Percentiles rank a stretch among this genome's conserved stretches.
Conservation (phyloP, 805 yeast genomes). For the Myxozyma geophila region DNA sequence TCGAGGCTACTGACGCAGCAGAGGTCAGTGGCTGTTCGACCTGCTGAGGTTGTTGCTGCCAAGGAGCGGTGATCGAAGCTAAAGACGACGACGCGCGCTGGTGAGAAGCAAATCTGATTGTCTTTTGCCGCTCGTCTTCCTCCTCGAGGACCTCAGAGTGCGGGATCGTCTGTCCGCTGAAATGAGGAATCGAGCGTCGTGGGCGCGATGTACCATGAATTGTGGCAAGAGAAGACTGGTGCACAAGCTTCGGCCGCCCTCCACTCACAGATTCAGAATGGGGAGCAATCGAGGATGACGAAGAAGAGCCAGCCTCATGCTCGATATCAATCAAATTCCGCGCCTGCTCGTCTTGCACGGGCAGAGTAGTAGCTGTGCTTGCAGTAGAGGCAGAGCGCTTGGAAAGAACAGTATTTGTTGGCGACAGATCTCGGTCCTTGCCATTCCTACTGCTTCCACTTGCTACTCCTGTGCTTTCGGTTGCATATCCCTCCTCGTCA, state of each 20-base stretch:
- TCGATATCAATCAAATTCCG: constrained; percentile 23
- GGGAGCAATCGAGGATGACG: not conserved
- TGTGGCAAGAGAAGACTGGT: constrained; percentile 29
- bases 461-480: constrained; percentile 32
- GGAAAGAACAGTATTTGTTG: constrained; percentile 14
- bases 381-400: constrained; percentile 13
- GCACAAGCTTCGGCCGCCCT: constrained; percentile 22
- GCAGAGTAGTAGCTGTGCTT: constrained; percentile 23
- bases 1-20: constrained; percentile 8
- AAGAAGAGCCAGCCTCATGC: constrained; percentile 9
- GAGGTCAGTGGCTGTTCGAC: constrained; percentile 1
- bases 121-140: constrained; percentile 37
- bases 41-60: not conserved
- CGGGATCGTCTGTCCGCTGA: constrained; percentile 44
- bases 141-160: constrained; percentile 42
- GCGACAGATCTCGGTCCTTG: constrained; percentile 29
- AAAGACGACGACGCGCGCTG: constrained; percentile 7
- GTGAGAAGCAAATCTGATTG: constrained; percentile 29
- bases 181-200: constrained; percentile 40
- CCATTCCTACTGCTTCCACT: constrained; percentile 25
- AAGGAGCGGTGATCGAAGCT: not conserved
- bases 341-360: constrained; percentile 24
- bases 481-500: constrained; percentile 21
- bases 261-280: not conserved
- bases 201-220: constrained; percentile 20